These are phyloP conservation scores for Trichoderma pleuroti DNA, from an alignment of 2,329 filamentous ascomycete species.

Conservation along the genomic window DNA sequence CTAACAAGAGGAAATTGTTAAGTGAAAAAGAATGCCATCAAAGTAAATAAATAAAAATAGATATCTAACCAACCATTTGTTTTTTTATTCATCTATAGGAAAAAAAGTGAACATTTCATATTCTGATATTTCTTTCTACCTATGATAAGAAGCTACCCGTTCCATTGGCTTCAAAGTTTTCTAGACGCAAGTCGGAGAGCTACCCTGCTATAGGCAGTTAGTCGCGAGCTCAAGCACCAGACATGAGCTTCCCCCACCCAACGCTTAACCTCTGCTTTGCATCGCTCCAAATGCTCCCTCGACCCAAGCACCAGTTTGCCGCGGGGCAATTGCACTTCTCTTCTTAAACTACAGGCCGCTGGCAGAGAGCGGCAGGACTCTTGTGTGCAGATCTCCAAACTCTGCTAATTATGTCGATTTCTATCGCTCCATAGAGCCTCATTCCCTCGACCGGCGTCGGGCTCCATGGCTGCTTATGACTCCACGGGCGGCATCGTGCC, in stretches of 20 bases:
- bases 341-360: background rate
- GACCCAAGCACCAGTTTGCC: background rate
- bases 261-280: background rate
- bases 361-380: too few species aligned
- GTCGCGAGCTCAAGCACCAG: background rate
- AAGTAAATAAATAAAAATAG: too few species aligned
- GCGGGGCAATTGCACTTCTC: background rate
- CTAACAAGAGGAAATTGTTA: too few species aligned
- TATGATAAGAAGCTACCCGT: too few species aligned
- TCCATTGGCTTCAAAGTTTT: background rate
- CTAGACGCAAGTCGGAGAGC: background rate
- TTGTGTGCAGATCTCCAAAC: background rate
- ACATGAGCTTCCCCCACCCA: background rate
- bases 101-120: too few species aligned
- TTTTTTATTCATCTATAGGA: too few species aligned
- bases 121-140: too few species aligned
- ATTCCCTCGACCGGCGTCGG: background rate
- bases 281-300: background rate
- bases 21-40: too few species aligned
- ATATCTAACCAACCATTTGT: too few species aligned
- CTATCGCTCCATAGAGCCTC: background rate
- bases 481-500: constrained; percentile 44
- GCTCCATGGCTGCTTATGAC: constrained; percentile 24
- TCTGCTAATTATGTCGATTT: background rate
- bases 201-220: background rate